Conservation (phyloP, 2,329 filamentous ascomycete species). For the Stagonosporopsis chrysanthemi region DNA sequence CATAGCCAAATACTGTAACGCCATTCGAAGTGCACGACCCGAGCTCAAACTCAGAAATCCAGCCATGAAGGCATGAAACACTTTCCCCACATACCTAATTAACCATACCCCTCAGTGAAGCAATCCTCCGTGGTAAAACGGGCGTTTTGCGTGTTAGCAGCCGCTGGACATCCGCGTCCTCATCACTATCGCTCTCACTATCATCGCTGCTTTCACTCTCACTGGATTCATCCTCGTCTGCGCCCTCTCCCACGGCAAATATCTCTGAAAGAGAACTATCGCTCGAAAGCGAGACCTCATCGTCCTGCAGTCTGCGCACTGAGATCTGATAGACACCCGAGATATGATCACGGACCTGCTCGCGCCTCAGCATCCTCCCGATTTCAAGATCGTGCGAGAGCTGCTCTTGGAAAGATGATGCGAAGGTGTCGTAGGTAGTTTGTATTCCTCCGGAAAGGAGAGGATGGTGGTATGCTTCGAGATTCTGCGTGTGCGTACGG, state of each 20-base stretch:
- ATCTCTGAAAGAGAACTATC: background rate
- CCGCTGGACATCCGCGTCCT: background rate
- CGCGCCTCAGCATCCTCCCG: background rate
- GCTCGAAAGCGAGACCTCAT: background rate
- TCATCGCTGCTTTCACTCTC: constrained; percentile 11
- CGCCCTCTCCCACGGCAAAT: background rate
- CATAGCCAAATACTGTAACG: no score
- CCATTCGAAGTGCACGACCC: background rate
- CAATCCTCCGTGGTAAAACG: constrained; percentile 2
- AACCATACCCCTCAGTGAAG: background rate
- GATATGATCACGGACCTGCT: background rate
- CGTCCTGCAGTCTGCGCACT: background rate
- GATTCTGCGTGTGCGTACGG: background rate
- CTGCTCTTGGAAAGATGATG: background rate
- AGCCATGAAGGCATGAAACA: no score
- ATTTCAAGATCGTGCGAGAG: background rate
- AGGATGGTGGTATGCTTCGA: background rate
- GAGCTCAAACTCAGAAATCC: no score
- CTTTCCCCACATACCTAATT: background rate
- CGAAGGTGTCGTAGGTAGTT: background rate
- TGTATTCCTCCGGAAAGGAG: background rate
- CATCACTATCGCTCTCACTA: background rate
- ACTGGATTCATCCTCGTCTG: background rate
- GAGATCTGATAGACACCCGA: constrained; percentile 5
- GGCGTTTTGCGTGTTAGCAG: background rate